These are phyloP conservation scores for Cladosporium sp. DNA, from an alignment of 2,329 filamentous ascomycete genomes.

Conservation along the genomic window DNA sequence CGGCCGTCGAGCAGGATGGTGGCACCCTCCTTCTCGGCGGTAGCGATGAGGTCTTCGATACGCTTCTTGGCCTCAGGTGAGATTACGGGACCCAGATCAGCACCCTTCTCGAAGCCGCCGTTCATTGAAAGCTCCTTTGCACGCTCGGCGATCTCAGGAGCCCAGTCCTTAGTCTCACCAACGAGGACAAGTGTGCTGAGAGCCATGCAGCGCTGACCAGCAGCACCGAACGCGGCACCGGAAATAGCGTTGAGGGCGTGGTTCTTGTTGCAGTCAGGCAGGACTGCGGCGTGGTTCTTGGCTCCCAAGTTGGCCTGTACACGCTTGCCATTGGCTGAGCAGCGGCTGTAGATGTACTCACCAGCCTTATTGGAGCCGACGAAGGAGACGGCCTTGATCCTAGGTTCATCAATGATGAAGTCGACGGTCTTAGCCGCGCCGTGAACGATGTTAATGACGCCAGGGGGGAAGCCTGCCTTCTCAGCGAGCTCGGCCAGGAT, in stretches of 20 bases:
- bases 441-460: constrained; percentile 79
- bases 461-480: constrained; percentile 76
- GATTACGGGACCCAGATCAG: constrained; percentile 79
- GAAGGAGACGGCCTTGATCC: constrained; percentile 82
- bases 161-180: constrained; percentile 76
- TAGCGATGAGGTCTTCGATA: constrained; percentile 71
- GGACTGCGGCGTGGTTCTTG: constrained; percentile 82
- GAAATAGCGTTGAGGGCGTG: constrained; percentile 80
- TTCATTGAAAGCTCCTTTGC: constrained; percentile 70
- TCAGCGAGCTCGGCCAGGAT: constrained; percentile 75
- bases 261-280: constrained; percentile 87
- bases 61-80: constrained; percentile 72
- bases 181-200: constrained; percentile 79
- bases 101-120: constrained; percentile 74
- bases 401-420: constrained; percentile 79
- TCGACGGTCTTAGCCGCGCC: constrained; percentile 76
- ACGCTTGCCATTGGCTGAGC: constrained; percentile 79
- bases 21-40: constrained; percentile 74
- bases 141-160: constrained; percentile 70
- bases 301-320: constrained; percentile 84
- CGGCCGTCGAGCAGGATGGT: constrained; percentile 79
- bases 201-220: constrained; percentile 83
- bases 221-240: constrained; percentile 79
- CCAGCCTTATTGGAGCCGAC: constrained; percentile 84
- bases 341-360: constrained; percentile 78